Percentiles rank a stretch among this genome's conserved stretches.
Evolutionary conservation across 257 asterid species (phyloP).

Genomic region (Solanum sparsipilum): DNA sequence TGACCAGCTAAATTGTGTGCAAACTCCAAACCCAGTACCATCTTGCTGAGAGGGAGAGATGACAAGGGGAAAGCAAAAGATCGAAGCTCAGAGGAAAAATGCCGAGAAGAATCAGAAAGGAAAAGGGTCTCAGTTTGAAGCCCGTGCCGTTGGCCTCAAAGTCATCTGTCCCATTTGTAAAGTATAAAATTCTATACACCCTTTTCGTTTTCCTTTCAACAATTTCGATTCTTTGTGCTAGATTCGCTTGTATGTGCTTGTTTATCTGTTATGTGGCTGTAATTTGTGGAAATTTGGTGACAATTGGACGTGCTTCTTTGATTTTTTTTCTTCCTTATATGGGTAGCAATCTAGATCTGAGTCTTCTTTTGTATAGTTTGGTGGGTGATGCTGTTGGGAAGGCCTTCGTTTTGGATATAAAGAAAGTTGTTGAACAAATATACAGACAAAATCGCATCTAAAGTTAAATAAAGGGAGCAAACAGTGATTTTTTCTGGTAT

Average conservation of each 20-base stretch:
- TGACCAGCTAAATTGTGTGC: not conserved
- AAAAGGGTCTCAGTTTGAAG: slow-evolving; percentile 91
- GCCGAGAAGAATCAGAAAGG: slow-evolving; percentile 70
- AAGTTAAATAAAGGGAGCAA: not conserved
- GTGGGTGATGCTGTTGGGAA: not conserved
- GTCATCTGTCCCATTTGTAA: slow-evolving; percentile 66
- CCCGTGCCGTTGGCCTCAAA: slow-evolving; percentile 88
- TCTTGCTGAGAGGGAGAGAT: not conserved
- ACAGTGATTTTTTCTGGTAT: not conserved
- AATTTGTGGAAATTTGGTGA: not conserved
- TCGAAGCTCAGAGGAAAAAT: slow-evolving; percentile 73
- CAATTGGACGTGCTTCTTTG: not conserved
- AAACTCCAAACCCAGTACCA: not conserved
- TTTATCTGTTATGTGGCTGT: not conserved
- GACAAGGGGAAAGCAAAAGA: not conserved
- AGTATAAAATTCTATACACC: slow-evolving; percentile 15
- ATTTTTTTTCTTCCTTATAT: not conserved
- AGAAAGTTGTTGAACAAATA: not conserved
- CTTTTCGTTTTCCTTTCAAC: not conserved
- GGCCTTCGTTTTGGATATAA: not conserved
- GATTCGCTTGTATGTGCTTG: not conserved
- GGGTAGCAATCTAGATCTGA: not conserved
- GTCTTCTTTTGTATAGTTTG: not conserved
- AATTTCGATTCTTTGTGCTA: not conserved
- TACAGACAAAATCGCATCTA: not conserved